Base-by-base conservation (phyloP, 805 yeast species). In the Diddensiella caesifluorescens region DNA sequence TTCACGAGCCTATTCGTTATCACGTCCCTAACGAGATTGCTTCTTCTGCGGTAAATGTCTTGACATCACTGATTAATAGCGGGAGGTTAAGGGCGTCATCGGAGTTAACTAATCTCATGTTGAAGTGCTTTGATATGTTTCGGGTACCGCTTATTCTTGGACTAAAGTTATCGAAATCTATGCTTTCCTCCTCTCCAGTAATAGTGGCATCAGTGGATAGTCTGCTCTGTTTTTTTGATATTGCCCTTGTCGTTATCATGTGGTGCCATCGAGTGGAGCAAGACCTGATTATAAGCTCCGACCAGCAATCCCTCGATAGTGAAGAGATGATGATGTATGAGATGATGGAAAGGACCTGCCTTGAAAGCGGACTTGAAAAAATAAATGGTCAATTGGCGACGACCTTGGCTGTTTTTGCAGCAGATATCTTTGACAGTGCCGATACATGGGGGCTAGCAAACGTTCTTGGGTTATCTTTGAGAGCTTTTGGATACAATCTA, bases 241-340 rank as follows among this genome's bases (percentile, higher is more conserved):
- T 54, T 27, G 45, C 55, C 2, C 39, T 58, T 18, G 49, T 50
- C 5, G 42, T 57, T 13, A 46, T 56, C 18, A 48, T 57, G 46
- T 58, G 62, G 62, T 48, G 52, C 36, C 53, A 55, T 21, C 46
- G 55, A 9, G 47, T 56, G 7, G 59, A 56, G 35, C 51, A 53
- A 21, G 54, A 29, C 32, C 15, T 27, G 28, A 9, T 12, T 22
- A 28, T 9, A 20, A 22, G 12, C 7, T n/a, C 38, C 27, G 15
- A 22, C n/a, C 16, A 19, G 32, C 13, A 39, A 18, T 34, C 49
- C 2, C 19, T 33, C 18, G 41, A 45, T 16, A 38, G 44, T 4
- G 52, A 52, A 5, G 52, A 48, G 26, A 31, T 35, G 9, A 18
- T 37, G 35, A 46, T 52, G 2, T 53, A 53, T 35, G 45, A 42